A percentile compares a stretch with the other conserved stretches of the same genome.
Evolutionary conservation across 345 rosid genomes (phyloP).

Genomic region (Populus nigra): DNA sequence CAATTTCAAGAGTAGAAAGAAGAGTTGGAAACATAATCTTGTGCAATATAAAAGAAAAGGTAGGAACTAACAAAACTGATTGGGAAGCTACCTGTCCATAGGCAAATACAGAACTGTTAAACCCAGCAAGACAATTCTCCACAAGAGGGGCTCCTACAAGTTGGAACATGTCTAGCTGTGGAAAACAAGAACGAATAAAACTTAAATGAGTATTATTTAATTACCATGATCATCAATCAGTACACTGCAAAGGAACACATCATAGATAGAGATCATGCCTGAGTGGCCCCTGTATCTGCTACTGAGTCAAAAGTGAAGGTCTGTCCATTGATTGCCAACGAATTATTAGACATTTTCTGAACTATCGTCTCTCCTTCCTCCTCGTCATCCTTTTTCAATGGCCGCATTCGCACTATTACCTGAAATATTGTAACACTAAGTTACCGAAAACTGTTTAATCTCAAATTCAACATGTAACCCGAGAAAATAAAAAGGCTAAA

Average conservation of each 20-base stretch:
- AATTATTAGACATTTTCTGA: constrained; percentile 56
- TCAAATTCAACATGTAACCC: not conserved
- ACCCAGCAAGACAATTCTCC: constrained; percentile 93
- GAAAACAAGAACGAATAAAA: not conserved
- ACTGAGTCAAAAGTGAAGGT: constrained; percentile 85
- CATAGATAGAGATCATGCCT: constrained; percentile 37
- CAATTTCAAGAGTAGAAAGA: constrained; percentile 9
- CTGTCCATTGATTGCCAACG: constrained; percentile 72
- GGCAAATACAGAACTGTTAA: constrained; percentile 96
- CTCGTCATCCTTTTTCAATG: constrained; percentile 56
- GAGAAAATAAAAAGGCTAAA: not conserved
- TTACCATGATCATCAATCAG: not conserved
- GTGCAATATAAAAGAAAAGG: not conserved
- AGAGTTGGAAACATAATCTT: constrained; percentile 5
- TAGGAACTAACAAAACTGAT: constrained; percentile 1
- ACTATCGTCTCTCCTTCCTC: constrained; percentile 70
- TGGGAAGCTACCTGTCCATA: constrained; percentile 77
- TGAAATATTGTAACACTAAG: constrained; percentile 14
- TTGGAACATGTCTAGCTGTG: constrained; percentile 78
- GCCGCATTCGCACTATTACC: constrained; percentile 93
- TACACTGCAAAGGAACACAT: not conserved
- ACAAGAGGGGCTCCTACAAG: constrained; percentile 89
- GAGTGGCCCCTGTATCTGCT: constrained; percentile 71
- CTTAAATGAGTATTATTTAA: constrained; percentile 9
- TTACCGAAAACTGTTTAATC: constrained; percentile 1